phyloP scores from a whole-genome alignment of 1,284 basidiomycete genomes.

The Trametes polyzona region DNA sequence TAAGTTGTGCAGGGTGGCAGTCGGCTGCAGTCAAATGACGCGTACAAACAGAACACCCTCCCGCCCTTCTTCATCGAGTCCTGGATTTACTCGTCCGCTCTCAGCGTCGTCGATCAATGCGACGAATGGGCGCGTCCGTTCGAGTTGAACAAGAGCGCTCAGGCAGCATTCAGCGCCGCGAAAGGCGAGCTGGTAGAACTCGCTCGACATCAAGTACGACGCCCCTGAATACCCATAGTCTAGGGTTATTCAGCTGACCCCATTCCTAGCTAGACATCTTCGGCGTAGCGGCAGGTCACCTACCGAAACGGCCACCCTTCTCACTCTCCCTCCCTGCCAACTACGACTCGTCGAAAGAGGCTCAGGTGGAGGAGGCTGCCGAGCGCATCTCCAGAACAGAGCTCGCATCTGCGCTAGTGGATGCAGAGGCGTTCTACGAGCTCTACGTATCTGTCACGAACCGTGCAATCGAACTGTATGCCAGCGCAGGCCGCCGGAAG shows the following conservation, averaged over 20 bases:
- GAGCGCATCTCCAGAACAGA: slow-evolving; percentile 63
- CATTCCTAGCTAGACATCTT: slow-evolving; percentile 75
- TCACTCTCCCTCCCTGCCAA: slow-evolving; percentile 44
- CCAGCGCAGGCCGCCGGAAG: slow-evolving; percentile 78
- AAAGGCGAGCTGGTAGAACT: slow-evolving; percentile 86
- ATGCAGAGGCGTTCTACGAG: slow-evolving; percentile 69
- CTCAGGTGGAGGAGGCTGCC: slow-evolving; percentile 33
- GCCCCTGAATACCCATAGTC: not conserved
- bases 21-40: not conserved
- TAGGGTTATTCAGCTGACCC: not conserved
- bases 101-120: slow-evolving; percentile 86
- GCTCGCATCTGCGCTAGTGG: slow-evolving; percentile 63
- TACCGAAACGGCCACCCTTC: slow-evolving; percentile 78
- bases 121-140: slow-evolving; percentile 69
- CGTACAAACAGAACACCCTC: slow-evolving; percentile 57
- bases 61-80: slow-evolving; percentile 86
- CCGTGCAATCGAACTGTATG: slow-evolving; percentile 82
- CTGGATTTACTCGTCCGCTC: slow-evolving; percentile 92
- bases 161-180: slow-evolving; percentile 61
- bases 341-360: slow-evolving; percentile 22
- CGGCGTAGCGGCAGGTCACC: slow-evolving; percentile 71
- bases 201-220: slow-evolving; percentile 74
- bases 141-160: slow-evolving; percentile 47
- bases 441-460: slow-evolving; percentile 78
- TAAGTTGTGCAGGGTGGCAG: slow-evolving; percentile 33